Percentiles rank a stretch among this genome's conserved stretches.
phyloP scores from a whole-genome alignment of 192 early-diverging fungal species.

The Backusella parvicylindrica region DNA sequence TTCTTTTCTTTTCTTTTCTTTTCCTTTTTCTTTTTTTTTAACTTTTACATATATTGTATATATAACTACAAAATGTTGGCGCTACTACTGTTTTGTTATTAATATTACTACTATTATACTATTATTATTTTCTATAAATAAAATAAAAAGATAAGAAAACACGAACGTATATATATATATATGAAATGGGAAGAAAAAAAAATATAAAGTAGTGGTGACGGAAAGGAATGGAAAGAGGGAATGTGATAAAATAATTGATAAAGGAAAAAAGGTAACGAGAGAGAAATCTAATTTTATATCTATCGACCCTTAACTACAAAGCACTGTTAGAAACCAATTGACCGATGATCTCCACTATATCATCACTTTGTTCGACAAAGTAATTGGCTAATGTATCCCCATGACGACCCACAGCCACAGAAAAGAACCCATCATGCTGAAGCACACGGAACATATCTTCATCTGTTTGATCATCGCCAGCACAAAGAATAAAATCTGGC shows the following conservation, averaged over 20 bases:
- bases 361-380: conserved; percentile 73
- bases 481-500: conserved; percentile 88
- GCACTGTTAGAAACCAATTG: conserved; percentile 18
- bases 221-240: not conserved
- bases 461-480: conserved; percentile 96
- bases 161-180: not conserved
- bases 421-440: conserved; percentile 36
- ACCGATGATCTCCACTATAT: conserved; percentile 50
- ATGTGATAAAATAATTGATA: not conserved
- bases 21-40: too few relatives aligned
- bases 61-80: not conserved
- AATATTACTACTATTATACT: not conserved
- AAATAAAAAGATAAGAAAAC: not conserved
- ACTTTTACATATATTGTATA: not conserved
- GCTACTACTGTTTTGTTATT: not conserved
- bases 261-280: not conserved
- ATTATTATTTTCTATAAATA: conserved; percentile 3
- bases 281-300: not conserved
- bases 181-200: not conserved
- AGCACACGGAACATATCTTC: conserved; percentile 94
- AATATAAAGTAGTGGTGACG: not conserved
- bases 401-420: conserved; percentile 75
- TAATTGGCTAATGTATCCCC: conserved; percentile 85
- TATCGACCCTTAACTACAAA: not conserved
- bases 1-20: not conserved